Conservation (phyloP, 495 filamentous ascomycete genomes). For the Xylaria acuta region DNA sequence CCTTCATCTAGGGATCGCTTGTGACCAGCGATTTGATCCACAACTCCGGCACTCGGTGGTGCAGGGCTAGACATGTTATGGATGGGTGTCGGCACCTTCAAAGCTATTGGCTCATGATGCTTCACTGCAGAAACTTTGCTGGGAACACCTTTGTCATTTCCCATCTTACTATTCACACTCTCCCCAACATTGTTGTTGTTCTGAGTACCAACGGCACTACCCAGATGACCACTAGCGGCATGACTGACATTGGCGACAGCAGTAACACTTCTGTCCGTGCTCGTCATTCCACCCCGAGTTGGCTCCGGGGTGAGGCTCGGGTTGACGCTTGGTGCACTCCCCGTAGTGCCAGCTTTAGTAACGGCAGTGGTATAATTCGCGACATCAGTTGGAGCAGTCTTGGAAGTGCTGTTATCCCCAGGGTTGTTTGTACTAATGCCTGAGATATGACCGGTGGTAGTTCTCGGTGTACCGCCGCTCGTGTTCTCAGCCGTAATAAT, state of each 20-base stretch:
- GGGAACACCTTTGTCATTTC: constrained; percentile 14
- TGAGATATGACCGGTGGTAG: not conserved
- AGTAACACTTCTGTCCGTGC: not conserved
- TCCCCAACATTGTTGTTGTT: not conserved
- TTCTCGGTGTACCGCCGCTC: not conserved
- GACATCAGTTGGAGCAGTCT: not conserved
- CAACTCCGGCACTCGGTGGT: constrained; percentile 40
- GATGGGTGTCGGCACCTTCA: constrained; percentile 23
- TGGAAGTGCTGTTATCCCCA: not conserved
- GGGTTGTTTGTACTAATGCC: not conserved
- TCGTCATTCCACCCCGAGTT: not conserved
- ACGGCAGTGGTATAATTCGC: not conserved
- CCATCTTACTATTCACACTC: constrained; percentile 3
- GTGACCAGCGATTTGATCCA: constrained; percentile 41
- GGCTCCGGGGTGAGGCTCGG: not conserved
- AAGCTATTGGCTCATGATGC: constrained; percentile 9
- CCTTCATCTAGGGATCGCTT: constrained; percentile 41
- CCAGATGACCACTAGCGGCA: not conserved
- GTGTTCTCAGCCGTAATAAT: not conserved
- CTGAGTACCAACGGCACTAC: not conserved
- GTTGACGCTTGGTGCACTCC: not conserved
- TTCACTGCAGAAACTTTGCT: not conserved
- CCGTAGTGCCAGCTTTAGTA: not conserved
- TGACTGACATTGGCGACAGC: not conserved
- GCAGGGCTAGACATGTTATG: constrained; percentile 39